Evolutionary conservation across 148 eudicot species (phyloP).

Genomic region (Rhododendron kiyosumense): DNA sequence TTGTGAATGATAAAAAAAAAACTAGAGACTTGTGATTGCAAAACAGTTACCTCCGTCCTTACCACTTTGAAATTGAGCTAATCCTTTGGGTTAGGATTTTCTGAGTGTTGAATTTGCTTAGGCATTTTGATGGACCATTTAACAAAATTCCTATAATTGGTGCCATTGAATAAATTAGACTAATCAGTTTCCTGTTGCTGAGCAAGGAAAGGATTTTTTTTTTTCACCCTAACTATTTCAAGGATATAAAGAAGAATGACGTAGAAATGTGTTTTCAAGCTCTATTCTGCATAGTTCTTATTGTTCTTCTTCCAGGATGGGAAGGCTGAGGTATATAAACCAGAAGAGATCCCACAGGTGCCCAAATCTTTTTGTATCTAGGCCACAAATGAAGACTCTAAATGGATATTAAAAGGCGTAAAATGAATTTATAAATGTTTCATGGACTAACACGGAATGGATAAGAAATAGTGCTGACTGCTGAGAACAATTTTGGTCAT

Average conservation of each 20-base stretch:
- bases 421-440: background rate
- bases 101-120: background rate
- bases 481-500: background rate
- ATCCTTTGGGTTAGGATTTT: too few species aligned
- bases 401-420: background rate
- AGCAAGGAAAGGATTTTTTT: background rate
- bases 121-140: background rate
- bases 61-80: too few species aligned
- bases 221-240: background rate
- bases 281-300: background rate
- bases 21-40: too few species aligned
- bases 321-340: too few species aligned
- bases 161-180: background rate
- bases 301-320: background rate
- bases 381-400: background rate
- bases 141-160: background rate
- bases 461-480: background rate
- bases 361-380: too few species aligned
- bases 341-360: too few species aligned
- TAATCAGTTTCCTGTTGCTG: background rate
- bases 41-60: too few species aligned
- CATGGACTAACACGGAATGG: background rate
- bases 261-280: background rate
- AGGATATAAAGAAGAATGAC: background rate
- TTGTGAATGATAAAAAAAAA: too few species aligned